Base-by-base conservation (phyloP, 2,329 filamentous ascomycete species). In the Domatiomyces catenatus region DNA sequence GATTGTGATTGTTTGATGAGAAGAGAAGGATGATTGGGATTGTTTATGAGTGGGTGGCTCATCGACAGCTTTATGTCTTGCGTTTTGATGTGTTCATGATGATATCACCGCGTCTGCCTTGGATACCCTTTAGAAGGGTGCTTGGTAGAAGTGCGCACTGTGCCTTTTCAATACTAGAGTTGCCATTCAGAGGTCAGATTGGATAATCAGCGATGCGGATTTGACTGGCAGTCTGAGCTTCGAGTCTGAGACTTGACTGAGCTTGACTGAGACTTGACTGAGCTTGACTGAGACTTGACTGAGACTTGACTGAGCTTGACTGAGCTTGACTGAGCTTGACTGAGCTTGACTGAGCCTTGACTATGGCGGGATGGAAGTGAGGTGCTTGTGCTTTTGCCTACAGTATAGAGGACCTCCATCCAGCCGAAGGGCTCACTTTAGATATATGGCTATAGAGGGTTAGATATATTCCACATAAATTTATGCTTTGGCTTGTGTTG, bases 71-170 rank as follows among this genome's bases (percentile, higher is more conserved):
- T 5, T 39, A 5, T 39, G 22, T 19, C 19, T 26, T 45, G 43
- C 43, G 10, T 28, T 49, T 57, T 54, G 51, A 51, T 48, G 46
- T 55, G 54, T 58, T 55, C 50, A 53, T 48, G 50, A 51, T 61
- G 59, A 61, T 61, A 61, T 59, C 56, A 61, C 53, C 59, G 59
- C 59, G 59, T 61, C 59, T 61, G 56, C 50, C 17, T 52, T 43
- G 46, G 48, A 32, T 48, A 26, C 51, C 51, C 51, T 17, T 22
- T 45, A 10, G n/a, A 47, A 5, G 28, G 26, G 17, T 48, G 17
- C 10, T 18, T 15, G 45, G 51, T 57, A 60, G 59, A 61, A 61
- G 59, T 61, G 59, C 59, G 59, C 59, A 60, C 49, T 56, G 54
- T 59, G 53, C 43, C 55, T 58, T 58, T 53, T 55, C n/a, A 19